These are phyloP conservation scores for Cytospora leucostoma DNA, from an alignment of 2,329 filamentous ascomycete species.

Conservation along the genomic window DNA sequence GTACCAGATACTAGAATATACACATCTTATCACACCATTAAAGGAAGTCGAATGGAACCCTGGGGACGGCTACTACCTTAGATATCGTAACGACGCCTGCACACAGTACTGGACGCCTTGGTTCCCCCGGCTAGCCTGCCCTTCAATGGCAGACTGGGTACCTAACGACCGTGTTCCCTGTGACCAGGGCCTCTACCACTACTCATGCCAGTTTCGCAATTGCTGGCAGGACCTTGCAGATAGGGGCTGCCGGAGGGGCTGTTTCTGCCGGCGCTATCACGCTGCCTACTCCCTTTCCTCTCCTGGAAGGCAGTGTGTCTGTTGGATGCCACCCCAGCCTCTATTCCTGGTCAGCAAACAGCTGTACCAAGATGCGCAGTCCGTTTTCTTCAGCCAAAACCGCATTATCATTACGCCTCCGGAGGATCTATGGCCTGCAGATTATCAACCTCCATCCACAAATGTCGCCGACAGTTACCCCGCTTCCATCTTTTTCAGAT, in stretches of 20 bases:
- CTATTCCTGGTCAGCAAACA: too few relatives aligned
- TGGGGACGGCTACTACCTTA: background rate
- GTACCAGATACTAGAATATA: background rate
- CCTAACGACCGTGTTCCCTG: background rate
- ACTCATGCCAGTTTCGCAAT: background rate
- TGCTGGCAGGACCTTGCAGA: background rate
- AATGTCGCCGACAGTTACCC: background rate
- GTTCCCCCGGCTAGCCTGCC: background rate
- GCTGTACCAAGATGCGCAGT: too few relatives aligned
- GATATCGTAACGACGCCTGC: background rate
- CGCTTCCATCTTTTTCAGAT: background rate
- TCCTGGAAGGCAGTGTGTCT: too few relatives aligned
- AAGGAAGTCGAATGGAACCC: background rate
- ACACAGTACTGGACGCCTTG: background rate
- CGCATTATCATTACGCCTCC: background rate
- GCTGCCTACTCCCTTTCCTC: background rate
- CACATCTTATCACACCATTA: background rate
- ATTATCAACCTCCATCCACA: background rate
- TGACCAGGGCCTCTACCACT: background rate
- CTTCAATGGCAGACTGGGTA: background rate
- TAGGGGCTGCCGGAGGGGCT: background rate
- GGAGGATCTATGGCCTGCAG: background rate
- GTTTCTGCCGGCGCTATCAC: background rate
- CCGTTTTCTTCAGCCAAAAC: too few relatives aligned
- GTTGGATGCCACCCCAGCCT: too few relatives aligned